Evolutionary conservation across 345 rosid genomes (phyloP).

Genomic region (Streptanthus diversifolius): DNA sequence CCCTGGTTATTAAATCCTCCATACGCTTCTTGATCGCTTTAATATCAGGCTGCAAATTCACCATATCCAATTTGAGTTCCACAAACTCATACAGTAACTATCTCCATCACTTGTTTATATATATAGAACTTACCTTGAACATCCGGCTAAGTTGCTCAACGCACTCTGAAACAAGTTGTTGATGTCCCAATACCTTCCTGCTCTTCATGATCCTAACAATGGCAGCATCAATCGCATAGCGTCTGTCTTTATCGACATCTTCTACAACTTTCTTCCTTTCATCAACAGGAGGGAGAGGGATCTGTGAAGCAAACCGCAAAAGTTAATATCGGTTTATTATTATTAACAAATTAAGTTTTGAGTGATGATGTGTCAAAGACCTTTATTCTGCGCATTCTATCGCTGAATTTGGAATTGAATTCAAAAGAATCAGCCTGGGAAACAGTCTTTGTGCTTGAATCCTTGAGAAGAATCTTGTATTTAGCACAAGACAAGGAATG

Average conservation of each 20-base stretch:
- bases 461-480: constrained; percentile 72
- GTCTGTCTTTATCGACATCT: constrained; percentile 88
- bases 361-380: constrained; percentile 31
- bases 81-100: neutral
- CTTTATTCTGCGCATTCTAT: constrained; percentile 95
- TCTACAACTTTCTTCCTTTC: constrained; percentile 93
- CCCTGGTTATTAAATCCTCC: constrained; percentile 84
- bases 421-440: constrained; percentile 57
- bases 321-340: neutral
- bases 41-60: constrained; percentile 73
- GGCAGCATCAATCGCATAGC: constrained; percentile 95
- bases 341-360: neutral
- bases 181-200: constrained; percentile 78
- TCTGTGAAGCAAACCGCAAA: constrained; percentile 40
- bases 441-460: constrained; percentile 57
- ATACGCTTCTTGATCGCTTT: constrained; percentile 94
- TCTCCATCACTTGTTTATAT: neutral
- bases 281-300: constrained; percentile 91
- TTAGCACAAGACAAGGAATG: constrained; percentile 86
- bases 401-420: constrained; percentile 73
- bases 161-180: constrained; percentile 78
- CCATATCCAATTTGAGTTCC: neutral
- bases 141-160: constrained; percentile 90
- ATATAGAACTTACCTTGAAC: constrained; percentile 66
- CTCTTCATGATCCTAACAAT: constrained; percentile 98